Evolutionary conservation across 2,329 filamentous ascomycete species (phyloP).

Genomic region (Cercospora beticola): DNA sequence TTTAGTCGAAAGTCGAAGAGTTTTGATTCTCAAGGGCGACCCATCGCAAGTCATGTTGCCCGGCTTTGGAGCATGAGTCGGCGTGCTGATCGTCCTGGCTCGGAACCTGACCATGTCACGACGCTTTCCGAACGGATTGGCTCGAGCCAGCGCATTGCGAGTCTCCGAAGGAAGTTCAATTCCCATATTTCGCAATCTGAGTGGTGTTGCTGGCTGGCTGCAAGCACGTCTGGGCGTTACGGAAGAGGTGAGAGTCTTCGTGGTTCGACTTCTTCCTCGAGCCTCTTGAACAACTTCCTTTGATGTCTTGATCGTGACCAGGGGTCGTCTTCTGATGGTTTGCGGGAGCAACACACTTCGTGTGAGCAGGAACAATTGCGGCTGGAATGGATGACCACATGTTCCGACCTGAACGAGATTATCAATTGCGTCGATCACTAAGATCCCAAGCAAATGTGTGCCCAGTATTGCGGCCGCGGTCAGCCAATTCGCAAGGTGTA

Average conservation of each 20-base stretch:
- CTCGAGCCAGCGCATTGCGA: neutral
- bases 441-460: slow-evolving; percentile 1
- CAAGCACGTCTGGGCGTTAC: neutral
- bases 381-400: slow-evolving; percentile 19
- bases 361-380: slow-evolving; percentile 19
- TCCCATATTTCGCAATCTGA: neutral
- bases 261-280: neutral
- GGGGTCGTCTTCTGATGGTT: neutral
- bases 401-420: slow-evolving; percentile 16
- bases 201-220: neutral
- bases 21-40: neutral
- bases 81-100: neutral
- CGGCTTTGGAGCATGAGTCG: neutral
- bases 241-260: neutral
- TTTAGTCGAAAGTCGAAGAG: neutral
- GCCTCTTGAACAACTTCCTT: neutral
- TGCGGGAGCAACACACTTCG: slow-evolving; percentile 15
- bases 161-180: slow-evolving; percentile 1
- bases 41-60: too few relatives aligned
- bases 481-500: slow-evolving; percentile 2
- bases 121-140: neutral
- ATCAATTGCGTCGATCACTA: slow-evolving; percentile 20
- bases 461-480: neutral
- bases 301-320: neutral
- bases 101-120: neutral